A percentile compares a stretch with the other conserved stretches of the same genome.
Evolutionary conservation across 139 green algal species (phyloP).

Genomic region (Deuterostichococcus epilithicus): DNA sequence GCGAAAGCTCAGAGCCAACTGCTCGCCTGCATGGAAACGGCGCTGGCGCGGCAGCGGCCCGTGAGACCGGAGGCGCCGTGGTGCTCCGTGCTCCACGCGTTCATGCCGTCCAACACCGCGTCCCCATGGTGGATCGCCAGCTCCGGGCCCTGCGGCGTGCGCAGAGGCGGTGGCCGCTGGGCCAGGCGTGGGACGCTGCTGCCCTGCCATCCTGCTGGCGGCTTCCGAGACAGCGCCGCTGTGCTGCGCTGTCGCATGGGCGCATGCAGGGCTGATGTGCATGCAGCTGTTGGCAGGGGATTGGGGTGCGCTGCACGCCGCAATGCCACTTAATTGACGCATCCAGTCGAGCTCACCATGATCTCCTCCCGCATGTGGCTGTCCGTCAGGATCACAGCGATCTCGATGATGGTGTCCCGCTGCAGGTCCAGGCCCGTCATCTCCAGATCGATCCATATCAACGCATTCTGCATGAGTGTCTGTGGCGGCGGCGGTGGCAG

Average conservation of each 20-base stretch:
- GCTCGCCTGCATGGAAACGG: conserved; percentile 51
- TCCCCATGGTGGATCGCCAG: conserved; percentile 85
- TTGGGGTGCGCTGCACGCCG: not conserved
- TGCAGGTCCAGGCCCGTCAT: conserved; percentile 89
- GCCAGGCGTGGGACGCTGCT: not conserved
- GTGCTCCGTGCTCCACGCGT: conserved; percentile 88
- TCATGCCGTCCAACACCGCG: conserved; percentile 81
- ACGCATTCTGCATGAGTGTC: conserved; percentile 13
- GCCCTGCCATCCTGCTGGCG: not conserved
- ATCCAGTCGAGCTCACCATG: conserved; percentile 39
- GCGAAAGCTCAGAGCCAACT: conserved; percentile 45
- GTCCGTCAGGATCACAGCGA: conserved; percentile 86
- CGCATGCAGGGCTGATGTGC: not conserved
- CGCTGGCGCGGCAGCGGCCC: conserved; percentile 45
- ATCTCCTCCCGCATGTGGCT: conserved; percentile 52
- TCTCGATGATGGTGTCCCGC: conserved; percentile 85
- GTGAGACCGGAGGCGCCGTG: conserved; percentile 65
- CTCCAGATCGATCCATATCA: conserved; percentile 89
- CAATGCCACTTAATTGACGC: not conserved
- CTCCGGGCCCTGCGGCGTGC: conserved; percentile 60
- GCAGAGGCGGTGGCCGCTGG: not conserved
- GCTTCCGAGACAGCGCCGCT: not conserved
- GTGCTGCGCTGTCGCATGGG: not conserved
- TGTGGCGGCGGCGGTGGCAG: not conserved
- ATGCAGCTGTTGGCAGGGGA: not conserved